These are phyloP conservation scores for Phytophthora pinifolia DNA, from an alignment of 352 stramenopile genomes.

Conservation along the genomic window DNA sequence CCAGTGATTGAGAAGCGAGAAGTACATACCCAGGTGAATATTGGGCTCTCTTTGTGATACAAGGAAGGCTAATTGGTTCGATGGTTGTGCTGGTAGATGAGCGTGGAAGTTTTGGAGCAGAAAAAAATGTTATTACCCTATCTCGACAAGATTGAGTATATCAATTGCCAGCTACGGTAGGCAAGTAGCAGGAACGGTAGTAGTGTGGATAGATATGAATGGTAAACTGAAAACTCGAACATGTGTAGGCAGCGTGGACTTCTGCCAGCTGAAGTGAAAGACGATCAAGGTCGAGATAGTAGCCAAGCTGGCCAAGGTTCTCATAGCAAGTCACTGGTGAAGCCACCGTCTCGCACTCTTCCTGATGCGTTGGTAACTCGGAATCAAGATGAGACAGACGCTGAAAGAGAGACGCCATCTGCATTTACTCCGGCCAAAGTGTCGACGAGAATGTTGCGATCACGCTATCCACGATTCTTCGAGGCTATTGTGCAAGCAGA, in stretches of 20 bases:
- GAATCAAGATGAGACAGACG: constrained; percentile 31
- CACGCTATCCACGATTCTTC: constrained; percentile 57
- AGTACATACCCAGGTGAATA: constrained; percentile 3
- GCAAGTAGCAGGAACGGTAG: constrained; percentile 6
- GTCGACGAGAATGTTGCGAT: constrained; percentile 34
- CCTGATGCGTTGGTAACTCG: background rate
- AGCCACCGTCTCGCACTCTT: constrained; percentile 9
- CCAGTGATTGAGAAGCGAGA: constrained; percentile 17
- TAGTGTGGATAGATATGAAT: background rate
- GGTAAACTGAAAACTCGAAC: background rate
- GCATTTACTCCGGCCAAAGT: constrained; percentile 11
- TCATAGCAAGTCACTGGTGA: constrained; percentile 11
- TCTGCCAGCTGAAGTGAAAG: constrained; percentile 28
- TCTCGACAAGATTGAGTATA: constrained; percentile 88
- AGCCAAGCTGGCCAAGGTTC: background rate
- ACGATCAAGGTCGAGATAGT: constrained; percentile 2
- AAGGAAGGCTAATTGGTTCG: constrained; percentile 1
- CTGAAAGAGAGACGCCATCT: background rate
- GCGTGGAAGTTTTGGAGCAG: constrained; percentile 55
- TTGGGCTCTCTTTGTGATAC: background rate
- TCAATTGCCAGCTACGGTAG: constrained; percentile 75
- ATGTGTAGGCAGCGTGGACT: constrained; percentile 43
- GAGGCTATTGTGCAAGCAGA: constrained; percentile 30
- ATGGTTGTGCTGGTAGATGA: constrained; percentile 38
- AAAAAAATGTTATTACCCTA: constrained; percentile 87